Base-by-base conservation (phyloP, 495 filamentous ascomycete genomes). In the Tuber umbilicatum region DNA sequence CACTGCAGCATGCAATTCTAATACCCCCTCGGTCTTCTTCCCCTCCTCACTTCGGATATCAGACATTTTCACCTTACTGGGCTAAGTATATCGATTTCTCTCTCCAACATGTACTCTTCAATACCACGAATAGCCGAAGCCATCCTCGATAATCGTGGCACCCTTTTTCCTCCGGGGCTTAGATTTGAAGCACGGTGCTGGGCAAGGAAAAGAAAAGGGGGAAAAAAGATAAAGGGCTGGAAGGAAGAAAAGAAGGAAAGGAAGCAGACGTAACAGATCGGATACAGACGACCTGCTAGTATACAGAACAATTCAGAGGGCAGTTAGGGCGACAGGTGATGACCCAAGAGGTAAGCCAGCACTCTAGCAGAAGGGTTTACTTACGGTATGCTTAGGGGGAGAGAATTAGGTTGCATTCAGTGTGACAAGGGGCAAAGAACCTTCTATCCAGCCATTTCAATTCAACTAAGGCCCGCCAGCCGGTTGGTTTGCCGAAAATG, bases 401-500 rank as follows among this genome's bases (percentile, higher is more conserved):
- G 55, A 17, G 10, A 64, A n/a, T 31, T 16, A 17, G 55, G 55
- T 31, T 31, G 55, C 27, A 31, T 27, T 16, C 12, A 64, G n/a
- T n/a, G 27, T 64, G 27, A 31, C 55, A 64, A 64, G 16, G 55
- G 27, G 27, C 17, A 31, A 31, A 17, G 55, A 14, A 64, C 9
- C n/a, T 64, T 64, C 27, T 64, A 64, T 5, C 55, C 17, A 31
- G n/a, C 55, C n/a, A 64, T 64, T 64, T 64, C 55, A 17, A 31
- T 7, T 64, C 55, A 64, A 31, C 55, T 31, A 31, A 55, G 23
- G 3, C 5, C 27, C 55, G 27, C 10, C 12, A 9, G 77, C 75
- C 73, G 75, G 77, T 40, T 78, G 39, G 69, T 60, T 78, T 79
- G 43, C 77, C 77, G 77, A 78, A 78, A 71, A 73, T 72, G 67